A percentile compares a stretch with the other conserved stretches of the same genome.
These are phyloP conservation scores for Boletales sp. DNA, from an alignment of 768 basidiomycete species.

Conservation along the genomic window DNA sequence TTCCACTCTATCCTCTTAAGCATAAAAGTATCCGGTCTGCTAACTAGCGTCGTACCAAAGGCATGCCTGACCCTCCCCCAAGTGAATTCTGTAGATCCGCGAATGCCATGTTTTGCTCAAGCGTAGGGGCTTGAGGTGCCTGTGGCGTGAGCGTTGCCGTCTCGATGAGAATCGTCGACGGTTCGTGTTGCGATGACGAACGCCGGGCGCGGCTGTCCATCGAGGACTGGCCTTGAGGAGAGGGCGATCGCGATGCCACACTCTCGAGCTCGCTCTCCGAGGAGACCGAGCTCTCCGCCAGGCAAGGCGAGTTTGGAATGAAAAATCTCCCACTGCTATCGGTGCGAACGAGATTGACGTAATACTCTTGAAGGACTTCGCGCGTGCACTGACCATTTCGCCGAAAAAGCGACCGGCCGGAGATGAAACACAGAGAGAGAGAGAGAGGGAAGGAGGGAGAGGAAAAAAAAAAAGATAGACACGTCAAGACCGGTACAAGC, in stretches of 20 bases:
- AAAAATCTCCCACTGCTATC: constrained; percentile 62
- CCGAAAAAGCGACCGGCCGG: constrained; percentile 4
- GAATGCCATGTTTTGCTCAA: constrained; percentile 85
- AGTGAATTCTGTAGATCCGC: constrained; percentile 58
- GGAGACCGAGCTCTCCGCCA: constrained; percentile 41
- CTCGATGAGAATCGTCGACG: no score
- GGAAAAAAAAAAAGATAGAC: constrained; percentile 8
- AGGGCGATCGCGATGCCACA: constrained; percentile 48
- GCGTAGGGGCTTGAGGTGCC: constrained; percentile 55
- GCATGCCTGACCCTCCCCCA: constrained; percentile 25
- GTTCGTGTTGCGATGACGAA: constrained; percentile 27
- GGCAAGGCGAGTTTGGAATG: constrained; percentile 42
- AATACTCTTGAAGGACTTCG: constrained; percentile 90
- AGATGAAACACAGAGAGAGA: no score
- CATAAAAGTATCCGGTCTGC: no score
- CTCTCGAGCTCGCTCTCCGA: constrained; percentile 57
- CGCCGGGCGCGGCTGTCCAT: constrained; percentile 20
- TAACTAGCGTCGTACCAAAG: constrained; percentile 10
- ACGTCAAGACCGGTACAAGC: constrained; percentile 24
- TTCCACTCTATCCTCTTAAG: neutral
- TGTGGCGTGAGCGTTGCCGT: no score
- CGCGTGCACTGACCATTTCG: constrained; percentile 66
- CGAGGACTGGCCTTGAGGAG: no score
- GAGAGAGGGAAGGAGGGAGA: no score
- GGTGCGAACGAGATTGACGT: constrained; percentile 87